phyloP scores from a whole-genome alignment of 257 asterid genomes.

The Ajuga chamaepitys region DNA sequence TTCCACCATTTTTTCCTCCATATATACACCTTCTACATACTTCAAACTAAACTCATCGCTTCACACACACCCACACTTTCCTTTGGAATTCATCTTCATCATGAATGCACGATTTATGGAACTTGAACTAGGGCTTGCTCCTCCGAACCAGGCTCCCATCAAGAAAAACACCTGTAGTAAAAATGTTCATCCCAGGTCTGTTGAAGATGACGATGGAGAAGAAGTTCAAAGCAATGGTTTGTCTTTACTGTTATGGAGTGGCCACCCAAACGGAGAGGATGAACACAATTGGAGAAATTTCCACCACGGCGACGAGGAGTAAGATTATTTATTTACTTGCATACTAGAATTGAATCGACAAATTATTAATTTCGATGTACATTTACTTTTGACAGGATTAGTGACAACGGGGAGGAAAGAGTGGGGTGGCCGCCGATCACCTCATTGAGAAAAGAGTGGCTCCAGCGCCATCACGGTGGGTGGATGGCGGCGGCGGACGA shows the following conservation, averaged over 20 bases:
- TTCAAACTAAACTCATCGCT: slow-evolving; percentile 11
- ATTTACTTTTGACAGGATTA: slow-evolving; percentile 7
- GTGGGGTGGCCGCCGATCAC: slow-evolving; percentile 47
- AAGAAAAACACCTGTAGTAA: neutral
- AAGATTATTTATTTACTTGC: neutral
- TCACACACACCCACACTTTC: neutral
- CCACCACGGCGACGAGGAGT: slow-evolving; percentile 15
- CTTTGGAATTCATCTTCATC: neutral
- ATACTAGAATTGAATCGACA: neutral
- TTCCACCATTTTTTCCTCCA: neutral
- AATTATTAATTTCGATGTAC: neutral
- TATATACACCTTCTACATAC: neutral
- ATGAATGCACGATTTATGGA: slow-evolving; percentile 30
- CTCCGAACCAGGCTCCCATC: slow-evolving; percentile 17
- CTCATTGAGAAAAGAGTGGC: slow-evolving; percentile 26
- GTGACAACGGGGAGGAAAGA: slow-evolving; percentile 15
- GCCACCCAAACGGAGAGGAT: slow-evolving; percentile 32
- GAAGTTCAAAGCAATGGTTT: slow-evolving; percentile 22
- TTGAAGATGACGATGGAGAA: neutral
- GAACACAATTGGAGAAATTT: slow-evolving; percentile 3
- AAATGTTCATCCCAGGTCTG: neutral
- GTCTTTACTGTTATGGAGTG: slow-evolving; percentile 41
- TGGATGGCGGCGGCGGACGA: slow-evolving; percentile 7
- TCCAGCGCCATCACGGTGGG: slow-evolving; percentile 19
- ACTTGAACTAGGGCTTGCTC: slow-evolving; percentile 58